Conservation (phyloP, 768 basidiomycete species). For the Suillus occidentalis region DNA sequence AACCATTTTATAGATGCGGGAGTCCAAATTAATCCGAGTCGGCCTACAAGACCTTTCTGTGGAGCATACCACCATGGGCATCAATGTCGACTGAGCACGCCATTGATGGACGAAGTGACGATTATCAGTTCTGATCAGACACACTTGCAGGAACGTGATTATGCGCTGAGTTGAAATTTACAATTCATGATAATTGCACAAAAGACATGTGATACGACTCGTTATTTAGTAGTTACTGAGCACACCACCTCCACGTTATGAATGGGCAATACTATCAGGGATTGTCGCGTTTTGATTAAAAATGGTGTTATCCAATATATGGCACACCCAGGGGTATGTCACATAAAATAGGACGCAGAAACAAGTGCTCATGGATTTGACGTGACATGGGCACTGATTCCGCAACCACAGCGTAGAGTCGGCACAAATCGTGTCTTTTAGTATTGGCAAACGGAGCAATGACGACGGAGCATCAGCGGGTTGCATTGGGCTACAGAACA, state of each 20-base stretch:
- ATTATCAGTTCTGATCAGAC: neutral
- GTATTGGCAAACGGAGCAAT: neutral
- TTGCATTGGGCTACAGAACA: no score
- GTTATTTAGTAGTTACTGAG: neutral
- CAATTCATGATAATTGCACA: no score
- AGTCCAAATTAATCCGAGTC: neutral
- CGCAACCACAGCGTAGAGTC: neutral
- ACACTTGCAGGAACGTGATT: neutral
- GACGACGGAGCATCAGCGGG: no score
- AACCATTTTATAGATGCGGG: neutral
- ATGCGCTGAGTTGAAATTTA: neutral
- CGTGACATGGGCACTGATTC: neutral
- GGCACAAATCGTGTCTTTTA: neutral
- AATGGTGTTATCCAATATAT: neutral
- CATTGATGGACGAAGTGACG: constrained; percentile 14
- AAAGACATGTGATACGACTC: no score
- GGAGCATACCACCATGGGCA: neutral
- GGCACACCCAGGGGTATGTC: neutral
- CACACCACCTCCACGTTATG: neutral
- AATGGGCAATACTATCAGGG: neutral
- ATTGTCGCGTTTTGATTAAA: neutral
- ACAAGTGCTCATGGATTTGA: neutral
- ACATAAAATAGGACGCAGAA: neutral
- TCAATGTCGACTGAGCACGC: constrained; percentile 18
- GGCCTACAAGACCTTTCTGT: neutral